A percentile compares a stretch with the other conserved stretches of the same genome.
phyloP scores from a whole-genome alignment of 345 rosid species.

The Salix suchowensis region DNA sequence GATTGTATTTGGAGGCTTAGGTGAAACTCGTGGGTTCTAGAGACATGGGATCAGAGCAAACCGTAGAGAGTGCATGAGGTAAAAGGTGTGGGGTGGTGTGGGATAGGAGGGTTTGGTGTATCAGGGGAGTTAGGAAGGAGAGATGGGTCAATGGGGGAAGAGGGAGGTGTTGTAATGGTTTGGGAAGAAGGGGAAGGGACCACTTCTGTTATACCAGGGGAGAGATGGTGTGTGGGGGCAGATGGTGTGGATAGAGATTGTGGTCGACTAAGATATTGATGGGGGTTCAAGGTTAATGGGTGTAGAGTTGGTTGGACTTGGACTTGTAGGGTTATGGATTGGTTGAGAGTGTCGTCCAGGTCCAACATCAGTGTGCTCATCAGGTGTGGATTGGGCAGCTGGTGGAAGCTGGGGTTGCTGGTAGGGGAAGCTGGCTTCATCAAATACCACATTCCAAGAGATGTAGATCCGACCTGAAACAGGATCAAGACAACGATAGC shows the following conservation, averaged over 20 bases:
- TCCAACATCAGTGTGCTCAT: too few species aligned
- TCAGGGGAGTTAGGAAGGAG: neutral
- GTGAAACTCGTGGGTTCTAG: neutral
- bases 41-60: neutral
- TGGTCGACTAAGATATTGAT: too few species aligned
- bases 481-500: neutral
- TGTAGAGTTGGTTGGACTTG: neutral
- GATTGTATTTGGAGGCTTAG: neutral
- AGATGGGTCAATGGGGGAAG: neutral
- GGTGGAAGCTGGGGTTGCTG: neutral
- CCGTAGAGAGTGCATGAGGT: neutral
- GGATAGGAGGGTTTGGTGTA: neutral
- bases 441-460: neutral
- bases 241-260: neutral
- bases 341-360: fast-evolving
- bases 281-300: neutral
- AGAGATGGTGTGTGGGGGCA: neutral
- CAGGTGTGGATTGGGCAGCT: neutral
- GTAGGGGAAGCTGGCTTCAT: neutral
- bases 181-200: neutral
- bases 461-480: neutral
- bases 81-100: neutral
- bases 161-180: too few species aligned
- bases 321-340: too few species aligned
- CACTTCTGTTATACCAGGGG: fast-evolving